phyloP scores from a whole-genome alignment of 2,329 filamentous ascomycete species.

The Alternaria arbusti region DNA sequence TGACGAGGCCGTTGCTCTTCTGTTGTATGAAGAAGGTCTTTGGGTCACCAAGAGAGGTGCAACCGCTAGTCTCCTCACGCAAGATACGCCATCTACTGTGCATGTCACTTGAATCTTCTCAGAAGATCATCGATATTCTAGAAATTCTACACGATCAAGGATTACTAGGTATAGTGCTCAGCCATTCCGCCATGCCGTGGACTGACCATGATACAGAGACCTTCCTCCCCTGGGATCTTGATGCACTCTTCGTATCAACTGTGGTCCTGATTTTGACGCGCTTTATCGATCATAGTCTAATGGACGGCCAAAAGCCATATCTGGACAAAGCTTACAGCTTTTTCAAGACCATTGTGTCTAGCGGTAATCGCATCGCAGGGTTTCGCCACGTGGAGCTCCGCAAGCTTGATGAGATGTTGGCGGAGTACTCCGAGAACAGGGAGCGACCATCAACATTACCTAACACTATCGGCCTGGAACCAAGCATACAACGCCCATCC shows the following conservation, averaged over 20 bases:
- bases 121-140: slow-evolving; percentile 54
- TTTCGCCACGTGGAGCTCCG: slow-evolving; percentile 56
- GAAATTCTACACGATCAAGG: slow-evolving; percentile 54
- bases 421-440: slow-evolving; percentile 29
- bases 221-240: slow-evolving; percentile 58
- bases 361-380: slow-evolving; percentile 56
- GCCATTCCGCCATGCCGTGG: background rate
- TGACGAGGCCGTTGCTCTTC: slow-evolving; percentile 52
- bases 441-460: background rate
- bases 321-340: slow-evolving; percentile 53
- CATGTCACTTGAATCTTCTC: slow-evolving; percentile 54
- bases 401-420: slow-evolving; percentile 53
- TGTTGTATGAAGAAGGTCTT: slow-evolving; percentile 51
- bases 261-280: slow-evolving; percentile 51
- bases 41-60: slow-evolving; percentile 35
- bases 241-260: slow-evolving; percentile 54
- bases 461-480: background rate
- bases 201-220: slow-evolving; percentile 47
- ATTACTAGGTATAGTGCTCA: slow-evolving; percentile 51
- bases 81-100: slow-evolving; percentile 50
- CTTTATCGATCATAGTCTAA: slow-evolving; percentile 38
- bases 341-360: slow-evolving; percentile 56
- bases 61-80: slow-evolving; percentile 44
- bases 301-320: slow-evolving; percentile 48
- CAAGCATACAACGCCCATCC: background rate